Evolutionary conservation across 768 basidiomycete species (phyloP), one percentile per base, ranked within the genome.

Genomic region (Boletus barrowsii): DNA sequence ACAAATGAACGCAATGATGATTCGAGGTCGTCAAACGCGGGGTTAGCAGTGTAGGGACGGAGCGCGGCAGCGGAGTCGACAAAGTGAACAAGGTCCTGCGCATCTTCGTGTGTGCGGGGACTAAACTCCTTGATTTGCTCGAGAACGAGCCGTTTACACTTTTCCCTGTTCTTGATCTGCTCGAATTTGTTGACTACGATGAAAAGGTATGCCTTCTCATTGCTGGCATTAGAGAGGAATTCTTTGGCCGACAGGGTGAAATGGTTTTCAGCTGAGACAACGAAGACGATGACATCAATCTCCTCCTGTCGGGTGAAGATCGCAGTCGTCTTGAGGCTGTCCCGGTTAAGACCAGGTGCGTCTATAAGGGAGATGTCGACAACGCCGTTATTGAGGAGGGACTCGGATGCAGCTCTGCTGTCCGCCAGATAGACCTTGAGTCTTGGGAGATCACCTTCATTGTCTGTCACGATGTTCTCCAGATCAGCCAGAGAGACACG

Each of bases 111-210:
- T 0, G 97, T 98, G 48, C 83, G 75, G n/a, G 97, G 96, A 64
- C 89, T 93, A 61, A 98, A 81, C 61, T 89, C 82, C 68, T 84
- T 88, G 79, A 99, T 93, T 72, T 98, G 96, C 55, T 98, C 94
- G 26, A 97, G 81, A 42, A 99, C 88, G 32, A 86, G 72, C 40
- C 90, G 81, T 64, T 84, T 83, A 73, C 97, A 98, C 71, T 92
- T 88, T 46, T 88, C 90, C 76, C 98, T 97, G 78, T 98, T 90
- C 69, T 86, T 83, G 74, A 98, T 96, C 68, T 92, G 88, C 64
- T 93, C 93, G 69, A 87, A 99, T 70, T 95, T 93, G 81, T 99
- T 99, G 70, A 98, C 96, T 51, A 98, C 97, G 68, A 98, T 89
- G 77, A 99, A 99, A 46, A 99, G 76, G 68, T 95, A 96, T 0